Base-by-base conservation (phyloP, 768 basidiomycete species). In the Auricularia auricula-judae region DNA sequence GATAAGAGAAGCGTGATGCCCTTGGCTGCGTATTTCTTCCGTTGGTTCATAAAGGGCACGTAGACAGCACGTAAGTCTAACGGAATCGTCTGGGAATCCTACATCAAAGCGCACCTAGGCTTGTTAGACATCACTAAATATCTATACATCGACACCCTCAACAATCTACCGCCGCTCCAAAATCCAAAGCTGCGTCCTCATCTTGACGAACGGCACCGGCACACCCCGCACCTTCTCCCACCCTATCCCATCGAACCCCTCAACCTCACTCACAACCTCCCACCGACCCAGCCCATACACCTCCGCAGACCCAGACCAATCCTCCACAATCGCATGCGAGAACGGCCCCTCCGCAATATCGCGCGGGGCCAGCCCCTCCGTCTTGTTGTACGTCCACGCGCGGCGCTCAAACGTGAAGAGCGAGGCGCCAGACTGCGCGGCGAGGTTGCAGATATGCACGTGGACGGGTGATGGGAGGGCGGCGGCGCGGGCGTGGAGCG, bases 391-490 rank as follows among this genome's bases (percentile, higher is more conserved):
- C 43, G 75, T 78, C 87, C 90, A 92, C 36, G 51, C 0, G 33
- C 43, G 12, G 66, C 87, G 77, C 23, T 82, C 79, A 47, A 91
- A 89, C 23, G 86, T 84, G 79, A 98, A 97, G 63, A 94, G 84
- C 0, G 92, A 89, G 2, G 92, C 90, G 2, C 97, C 96, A 0
- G 88, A 93, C 74, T 96, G 94, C 2, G 91, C 87, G 1, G 91
- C 89, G 54, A 93, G 82, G 67, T 95, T 90, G 62, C 84, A 86
- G 54, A 97, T 84, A 70, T 95, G 89, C 3, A 96, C 82, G 65
- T 87, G 84, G 43, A 84, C 82, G 76, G 73, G 69, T 0, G 70
- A 69, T 10, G 5, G 29, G 36, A 23, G 59, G 12, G 21, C n/a
- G 12, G 21, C 29, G 44, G 2, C 23, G 4, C 4, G 60, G 62